Base-by-base conservation (phyloP, 208 protist genomes). In the Wallacemonas sp. region DNA sequence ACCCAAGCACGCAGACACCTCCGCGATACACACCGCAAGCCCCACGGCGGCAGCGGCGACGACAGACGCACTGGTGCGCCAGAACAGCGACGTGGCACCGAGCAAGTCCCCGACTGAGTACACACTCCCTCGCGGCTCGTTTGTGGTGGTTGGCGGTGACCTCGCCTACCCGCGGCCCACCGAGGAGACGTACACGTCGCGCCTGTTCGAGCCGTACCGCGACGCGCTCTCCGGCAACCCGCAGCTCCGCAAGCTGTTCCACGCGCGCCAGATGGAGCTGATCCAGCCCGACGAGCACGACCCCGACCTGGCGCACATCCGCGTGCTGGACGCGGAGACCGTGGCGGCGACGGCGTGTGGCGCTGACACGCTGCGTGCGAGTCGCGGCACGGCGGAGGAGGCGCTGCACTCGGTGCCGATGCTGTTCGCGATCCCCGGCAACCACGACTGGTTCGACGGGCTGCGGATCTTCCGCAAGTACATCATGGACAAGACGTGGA, bases 401-500 rank as follows among this genome's bases (percentile, higher is more conserved):
- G 78, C 77, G 17, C 67, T 92, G 56, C 81, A 72, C 19, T 89
- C 68, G 33, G 61, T 81, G 56, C 87, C 90, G 55, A 46, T 93
- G 58, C 73, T 92, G 16, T 95, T 94, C 58, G 78, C 90, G 19
- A 90, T 94, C 44, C 91, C 91, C 4, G 88, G 88, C 43, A 96
- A 94, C 63, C 88, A 96, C 75, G 91, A 94, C 73, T 96, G 91
- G 91, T 81, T 93, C 61, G 91, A 96, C 61, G 91, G 91, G 12
- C 85, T 94, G 26, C 70, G 76, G 21, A 91, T 82, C 17, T 96
- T 80, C 65, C 75, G 80, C 52, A 88, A 92, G 60, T 88, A 82
- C 73, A 92, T 96, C 11, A 58, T 88, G 36, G 76, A 87, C 44
- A 72, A 80, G 55, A 80, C 65, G 33, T 88, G 85, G 81, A 70